Conservation (phyloP, 2,329 filamentous ascomycete species). For the Incumbomyces lentus region DNA sequence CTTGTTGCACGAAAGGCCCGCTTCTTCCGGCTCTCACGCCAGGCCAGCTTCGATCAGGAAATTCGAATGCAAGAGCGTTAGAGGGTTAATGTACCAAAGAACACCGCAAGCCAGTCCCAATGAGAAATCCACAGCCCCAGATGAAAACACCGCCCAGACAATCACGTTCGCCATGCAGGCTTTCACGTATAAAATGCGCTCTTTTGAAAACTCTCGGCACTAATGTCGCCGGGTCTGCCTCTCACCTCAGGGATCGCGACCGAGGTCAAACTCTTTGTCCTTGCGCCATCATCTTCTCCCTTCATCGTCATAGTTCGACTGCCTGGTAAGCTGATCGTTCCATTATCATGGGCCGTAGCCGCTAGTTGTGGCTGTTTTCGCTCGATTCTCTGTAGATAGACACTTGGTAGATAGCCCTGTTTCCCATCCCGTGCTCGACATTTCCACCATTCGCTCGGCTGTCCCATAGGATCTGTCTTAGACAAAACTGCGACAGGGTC, state of each 20-base stretch:
- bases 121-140: no score
- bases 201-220: slow-evolving; percentile 61
- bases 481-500: slow-evolving; percentile 89
- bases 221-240: slow-evolving; percentile 54
- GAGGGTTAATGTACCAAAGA: no score
- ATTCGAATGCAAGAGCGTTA: no score
- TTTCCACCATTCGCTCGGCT: slow-evolving; percentile 93
- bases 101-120: no score
- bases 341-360: slow-evolving; percentile 27
- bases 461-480: slow-evolving; percentile 85
- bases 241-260: slow-evolving; percentile 36
- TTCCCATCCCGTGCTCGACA: slow-evolving; percentile 83
- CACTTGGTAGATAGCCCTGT: slow-evolving; percentile 82
- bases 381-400: slow-evolving; percentile 73
- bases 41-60: no score
- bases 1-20: no score
- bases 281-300: slow-evolving; percentile 17
- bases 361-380: slow-evolving; percentile 32
- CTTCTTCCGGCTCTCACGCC: no score
- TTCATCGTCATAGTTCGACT: slow-evolving; percentile 48
- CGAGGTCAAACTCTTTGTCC: slow-evolving; percentile 26
- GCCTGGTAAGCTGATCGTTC: slow-evolving; percentile 28
- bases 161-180: not conserved
- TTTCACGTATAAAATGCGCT: slow-evolving; percentile 53
- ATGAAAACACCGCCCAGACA: no score